These are phyloP conservation scores for Strobilomyces confusus DNA, from an alignment of 768 basidiomycete genomes.

Conservation along the genomic window DNA sequence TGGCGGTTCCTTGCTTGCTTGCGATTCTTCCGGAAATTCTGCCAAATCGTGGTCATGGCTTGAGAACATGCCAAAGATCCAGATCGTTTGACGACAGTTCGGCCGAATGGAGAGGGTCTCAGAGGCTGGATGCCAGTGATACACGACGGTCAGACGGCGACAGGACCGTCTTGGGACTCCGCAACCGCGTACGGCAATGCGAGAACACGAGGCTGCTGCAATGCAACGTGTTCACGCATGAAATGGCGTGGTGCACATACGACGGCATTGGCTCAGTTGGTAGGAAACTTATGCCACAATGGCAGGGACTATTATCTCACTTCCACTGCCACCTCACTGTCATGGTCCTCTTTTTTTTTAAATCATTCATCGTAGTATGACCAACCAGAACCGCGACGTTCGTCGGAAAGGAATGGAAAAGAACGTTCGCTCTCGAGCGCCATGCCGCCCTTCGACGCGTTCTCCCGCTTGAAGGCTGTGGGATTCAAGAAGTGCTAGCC, in stretches of 20 bases:
- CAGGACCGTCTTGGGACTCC: conserved; percentile 14
- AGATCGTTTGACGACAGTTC: conserved; percentile 1
- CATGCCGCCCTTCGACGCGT: background rate
- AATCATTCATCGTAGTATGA: conserved; percentile 8
- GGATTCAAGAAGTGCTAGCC: background rate
- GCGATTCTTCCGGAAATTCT: conserved; percentile 5
- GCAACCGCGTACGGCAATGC: conserved; percentile 19
- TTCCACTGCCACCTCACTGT: conserved; percentile 5
- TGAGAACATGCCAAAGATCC: conserved; percentile 12
- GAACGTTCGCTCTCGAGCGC: background rate
- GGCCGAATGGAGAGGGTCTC: background rate
- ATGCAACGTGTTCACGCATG: conserved; percentile 16
- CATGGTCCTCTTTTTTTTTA: background rate
- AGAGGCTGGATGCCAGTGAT: background rate
- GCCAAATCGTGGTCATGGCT: background rate
- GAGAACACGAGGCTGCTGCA: conserved; percentile 23
- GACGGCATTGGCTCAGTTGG: conserved; percentile 12
- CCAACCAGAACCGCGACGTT: background rate
- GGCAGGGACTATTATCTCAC: conserved; percentile 15
- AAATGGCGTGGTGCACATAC: conserved; percentile 11
- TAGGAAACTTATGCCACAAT: background rate
- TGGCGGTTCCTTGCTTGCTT: conserved; percentile 6
- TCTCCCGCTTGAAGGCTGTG: background rate
- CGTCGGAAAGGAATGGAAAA: background rate
- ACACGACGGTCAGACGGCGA: background rate